phyloP scores from a whole-genome alignment of 192 early-diverging fungal species.

The Chytriomyces confervae region DNA sequence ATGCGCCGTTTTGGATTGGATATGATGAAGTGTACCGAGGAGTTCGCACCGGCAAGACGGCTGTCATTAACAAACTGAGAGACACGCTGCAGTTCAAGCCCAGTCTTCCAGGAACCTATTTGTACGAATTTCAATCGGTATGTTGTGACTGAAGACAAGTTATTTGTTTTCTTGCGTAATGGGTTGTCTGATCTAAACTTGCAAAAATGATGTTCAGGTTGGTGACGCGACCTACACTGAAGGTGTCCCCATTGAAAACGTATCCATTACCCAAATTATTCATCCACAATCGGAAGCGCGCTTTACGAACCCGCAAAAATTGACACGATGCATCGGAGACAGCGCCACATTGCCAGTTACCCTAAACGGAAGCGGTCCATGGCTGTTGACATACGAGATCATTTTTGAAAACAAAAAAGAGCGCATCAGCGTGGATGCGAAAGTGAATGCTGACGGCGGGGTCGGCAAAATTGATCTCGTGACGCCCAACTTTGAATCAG shows the following conservation, averaged over 20 bases:
- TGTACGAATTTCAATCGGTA: conserved; percentile 48
- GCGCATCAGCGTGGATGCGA: conserved; percentile 6
- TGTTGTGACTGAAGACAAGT: background rate
- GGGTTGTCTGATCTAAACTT: background rate
- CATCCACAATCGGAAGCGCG: conserved; percentile 53
- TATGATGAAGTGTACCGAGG: conserved; percentile 39
- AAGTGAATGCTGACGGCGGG: background rate
- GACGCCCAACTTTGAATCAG: conserved; percentile 31
- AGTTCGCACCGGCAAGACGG: background rate
- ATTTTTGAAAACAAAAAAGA: conserved; percentile 38
- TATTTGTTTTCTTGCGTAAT: background rate
- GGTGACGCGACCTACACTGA: conserved; percentile 52
- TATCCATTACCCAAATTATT: conserved; percentile 52
- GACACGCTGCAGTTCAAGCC: conserved; percentile 33
- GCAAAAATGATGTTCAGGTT: conserved; percentile 33
- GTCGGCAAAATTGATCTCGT: conserved; percentile 17
- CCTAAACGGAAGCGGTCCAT: conserved; percentile 52
- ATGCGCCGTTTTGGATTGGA: conserved; percentile 54
- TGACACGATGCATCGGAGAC: conserved; percentile 50
- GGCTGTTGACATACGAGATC: conserved; percentile 53
- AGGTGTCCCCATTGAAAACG: conserved; percentile 41
- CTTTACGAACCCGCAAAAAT: conserved; percentile 31
- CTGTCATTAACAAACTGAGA: conserved; percentile 18
- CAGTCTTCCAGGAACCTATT: conserved; percentile 45
- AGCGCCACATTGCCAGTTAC: conserved; percentile 37